phyloP scores from a whole-genome alignment of 2,329 filamentous ascomycete species.

The Paracoccidioides lutzii region DNA sequence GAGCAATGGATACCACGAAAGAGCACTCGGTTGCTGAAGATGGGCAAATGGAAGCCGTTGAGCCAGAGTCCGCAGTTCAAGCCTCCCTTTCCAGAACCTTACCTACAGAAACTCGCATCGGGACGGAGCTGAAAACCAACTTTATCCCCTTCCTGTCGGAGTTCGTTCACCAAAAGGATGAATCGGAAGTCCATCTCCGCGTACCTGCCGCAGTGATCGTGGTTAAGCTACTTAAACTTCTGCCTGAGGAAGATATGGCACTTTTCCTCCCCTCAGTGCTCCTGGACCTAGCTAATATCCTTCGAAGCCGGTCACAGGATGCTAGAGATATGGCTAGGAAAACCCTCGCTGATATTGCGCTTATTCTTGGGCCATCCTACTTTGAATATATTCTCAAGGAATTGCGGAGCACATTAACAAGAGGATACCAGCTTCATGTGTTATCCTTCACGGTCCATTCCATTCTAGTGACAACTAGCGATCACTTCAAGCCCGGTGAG shows the following conservation, averaged over 20 bases:
- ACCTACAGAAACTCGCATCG: slow-evolving; percentile 54
- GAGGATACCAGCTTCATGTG: slow-evolving; percentile 88
- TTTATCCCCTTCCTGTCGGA: slow-evolving; percentile 69
- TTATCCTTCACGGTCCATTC: slow-evolving; percentile 91
- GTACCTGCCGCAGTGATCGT: slow-evolving; percentile 81
- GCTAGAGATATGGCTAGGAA: slow-evolving; percentile 82
- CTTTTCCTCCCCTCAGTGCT: slow-evolving; percentile 68
- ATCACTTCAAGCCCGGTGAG: slow-evolving; percentile 64
- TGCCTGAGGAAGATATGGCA: slow-evolving; percentile 61
- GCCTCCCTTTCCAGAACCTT: slow-evolving; percentile 49
- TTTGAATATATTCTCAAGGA: slow-evolving; percentile 92
- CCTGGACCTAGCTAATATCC: slow-evolving; percentile 83
- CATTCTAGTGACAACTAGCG: slow-evolving; percentile 63
- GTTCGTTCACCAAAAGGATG: slow-evolving; percentile 88
- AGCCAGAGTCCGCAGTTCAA: slow-evolving; percentile 19
- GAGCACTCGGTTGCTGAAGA: slow-evolving; percentile 10
- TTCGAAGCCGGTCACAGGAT: slow-evolving; percentile 78
- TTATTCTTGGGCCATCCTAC: slow-evolving; percentile 65
- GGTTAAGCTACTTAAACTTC: slow-evolving; percentile 70
- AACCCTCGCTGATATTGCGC: slow-evolving; percentile 71
- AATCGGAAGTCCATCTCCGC: slow-evolving; percentile 83
- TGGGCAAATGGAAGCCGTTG: slow-evolving; percentile 19
- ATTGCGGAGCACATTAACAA: slow-evolving; percentile 64
- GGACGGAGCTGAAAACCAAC: slow-evolving; percentile 57
- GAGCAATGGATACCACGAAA: slow-evolving; percentile 32